Evolutionary conservation across 495 filamentous ascomycete species (phyloP), one percentile per base, ranked within the genome.

Genomic region (Paragyromitra xinjiangensis): DNA sequence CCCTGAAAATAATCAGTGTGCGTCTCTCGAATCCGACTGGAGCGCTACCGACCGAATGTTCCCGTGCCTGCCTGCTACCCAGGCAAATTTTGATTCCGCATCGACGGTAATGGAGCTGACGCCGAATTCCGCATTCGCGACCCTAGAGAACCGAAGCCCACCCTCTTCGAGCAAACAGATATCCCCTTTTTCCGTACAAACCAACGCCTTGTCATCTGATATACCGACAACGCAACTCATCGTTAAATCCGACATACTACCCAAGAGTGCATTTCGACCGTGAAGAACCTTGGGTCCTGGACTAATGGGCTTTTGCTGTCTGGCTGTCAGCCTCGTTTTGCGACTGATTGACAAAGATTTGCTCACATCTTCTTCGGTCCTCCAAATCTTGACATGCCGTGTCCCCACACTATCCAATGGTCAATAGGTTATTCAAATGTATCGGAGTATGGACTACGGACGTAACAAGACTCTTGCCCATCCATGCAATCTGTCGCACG

Each of bases 351-450:
- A 73, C 61, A 77, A 40, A 71, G 75, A 75, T 71, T 81, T 81
- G 78, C 80, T 81, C 84, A 63, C 85, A 77, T 79, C 82, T 9
- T 93, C 91, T 40, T 95, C 92, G 19, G 94, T 88, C 77, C 92
- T 88, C 95, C 95, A 99, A 40, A 96, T 88, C 83, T 98, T 99
- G 79, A 97, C 90, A 85, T 98, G 94, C 64, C 95, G 89, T 56
- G 94, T 92, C 19, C 95, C 95, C 34, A 93, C 87, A 39, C 91
- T 94, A 58, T 53, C 34, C 39, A 81, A 80, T 59, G 19, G 77
- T 79, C 59, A 88, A 81, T 62, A 86, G 78, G 70, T 81, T 86
- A 65, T 81, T 84, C 29, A 74, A 73, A 56, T 72, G 9, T 55
- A 19, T 50, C 44, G 29, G 66, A 26, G 7, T 78, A 71, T 78